Conservation (phyloP, 2,329 filamentous ascomycete species). For the Diaporthe velutina region DNA sequence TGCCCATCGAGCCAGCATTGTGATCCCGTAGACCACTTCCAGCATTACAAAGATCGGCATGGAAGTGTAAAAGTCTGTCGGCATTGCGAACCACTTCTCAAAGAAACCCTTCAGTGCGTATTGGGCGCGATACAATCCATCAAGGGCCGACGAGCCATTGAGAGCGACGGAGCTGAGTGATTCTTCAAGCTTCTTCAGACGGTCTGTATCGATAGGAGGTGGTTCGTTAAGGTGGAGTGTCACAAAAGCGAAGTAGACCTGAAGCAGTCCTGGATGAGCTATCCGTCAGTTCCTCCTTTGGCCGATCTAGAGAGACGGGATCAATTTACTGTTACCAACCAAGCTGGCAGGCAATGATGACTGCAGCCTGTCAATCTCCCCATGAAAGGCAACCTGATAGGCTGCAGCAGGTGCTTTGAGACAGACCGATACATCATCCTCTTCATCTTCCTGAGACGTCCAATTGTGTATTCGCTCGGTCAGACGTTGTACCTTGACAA, state of each 20-base stretch:
- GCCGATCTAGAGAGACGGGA: too few relatives aligned
- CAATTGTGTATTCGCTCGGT: constrained; percentile 63
- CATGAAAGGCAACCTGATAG: constrained; percentile 60
- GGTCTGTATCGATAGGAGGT: constrained; percentile 55
- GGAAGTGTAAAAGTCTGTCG: constrained; percentile 56
- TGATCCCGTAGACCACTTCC: constrained; percentile 64
- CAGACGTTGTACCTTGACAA: constrained; percentile 64
- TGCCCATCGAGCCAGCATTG: constrained; percentile 64
- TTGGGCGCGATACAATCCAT: constrained; percentile 63
- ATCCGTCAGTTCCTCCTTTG: background rate
- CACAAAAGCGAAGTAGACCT: constrained; percentile 55
- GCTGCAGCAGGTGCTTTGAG: constrained; percentile 57
- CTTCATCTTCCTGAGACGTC: constrained; percentile 51
- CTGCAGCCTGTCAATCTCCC: constrained; percentile 58
- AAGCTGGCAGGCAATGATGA: constrained; percentile 52
- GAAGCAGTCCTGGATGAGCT: constrained; percentile 51
- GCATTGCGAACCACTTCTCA: constrained; percentile 60
- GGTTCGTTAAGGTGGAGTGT: constrained; percentile 62
- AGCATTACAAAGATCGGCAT: constrained; percentile 60
- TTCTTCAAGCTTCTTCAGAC: constrained; percentile 58
- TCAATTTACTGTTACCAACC: constrained; percentile 53
- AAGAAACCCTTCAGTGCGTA: constrained; percentile 63
- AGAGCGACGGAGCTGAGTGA: constrained; percentile 50
- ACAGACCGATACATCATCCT: constrained; percentile 50
- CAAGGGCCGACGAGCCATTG: constrained; percentile 57